These are phyloP conservation scores for Globisporangium carolinianum DNA, from an alignment of 352 stramenopile genomes.

Conservation along the genomic window DNA sequence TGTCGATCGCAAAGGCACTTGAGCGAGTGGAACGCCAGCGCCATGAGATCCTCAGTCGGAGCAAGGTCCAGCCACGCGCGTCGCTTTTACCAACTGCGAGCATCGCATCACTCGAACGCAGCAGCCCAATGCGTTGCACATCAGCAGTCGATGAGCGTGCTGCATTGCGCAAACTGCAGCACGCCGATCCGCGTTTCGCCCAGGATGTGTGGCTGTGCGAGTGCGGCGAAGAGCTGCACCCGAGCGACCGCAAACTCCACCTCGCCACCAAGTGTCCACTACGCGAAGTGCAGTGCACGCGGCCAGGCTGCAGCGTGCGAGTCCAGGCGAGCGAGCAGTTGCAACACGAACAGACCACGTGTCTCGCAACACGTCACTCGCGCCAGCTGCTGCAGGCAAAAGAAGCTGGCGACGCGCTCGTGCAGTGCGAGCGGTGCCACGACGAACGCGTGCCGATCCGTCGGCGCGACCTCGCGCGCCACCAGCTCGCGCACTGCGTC, in stretches of 20 bases:
- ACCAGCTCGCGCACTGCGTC: conserved; percentile 35
- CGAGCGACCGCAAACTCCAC: conserved; percentile 26
- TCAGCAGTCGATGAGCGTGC: background rate
- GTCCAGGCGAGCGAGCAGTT: conserved; percentile 24
- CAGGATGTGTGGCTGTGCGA: conserved; percentile 33
- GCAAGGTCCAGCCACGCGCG: conserved; percentile 15
- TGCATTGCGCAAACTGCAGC: conserved; percentile 5
- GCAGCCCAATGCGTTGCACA: conserved; percentile 2
- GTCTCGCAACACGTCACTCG: conserved; percentile 21
- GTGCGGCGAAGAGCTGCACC: conserved; percentile 48
- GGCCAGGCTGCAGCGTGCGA: conserved; percentile 28
- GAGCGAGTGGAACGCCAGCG: conserved; percentile 30
- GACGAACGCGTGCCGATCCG: conserved; percentile 21
- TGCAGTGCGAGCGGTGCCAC: conserved; percentile 33
- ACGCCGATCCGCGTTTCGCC: conserved; percentile 7
- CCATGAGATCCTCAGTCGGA: conserved; percentile 23
- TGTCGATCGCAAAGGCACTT: conserved; percentile 28
- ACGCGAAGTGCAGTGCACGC: conserved; percentile 33
- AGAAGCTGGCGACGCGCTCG: conserved; percentile 26
- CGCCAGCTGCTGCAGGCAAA: conserved; percentile 34
- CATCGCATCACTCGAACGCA: background rate
- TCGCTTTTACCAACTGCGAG: conserved; percentile 5
- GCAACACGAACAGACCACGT: conserved; percentile 37
- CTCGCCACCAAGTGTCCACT: conserved; percentile 27
- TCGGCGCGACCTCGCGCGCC: conserved; percentile 30